Base-by-base conservation (phyloP, 2,329 filamentous ascomycete species). In the Falciphora oryzae region DNA sequence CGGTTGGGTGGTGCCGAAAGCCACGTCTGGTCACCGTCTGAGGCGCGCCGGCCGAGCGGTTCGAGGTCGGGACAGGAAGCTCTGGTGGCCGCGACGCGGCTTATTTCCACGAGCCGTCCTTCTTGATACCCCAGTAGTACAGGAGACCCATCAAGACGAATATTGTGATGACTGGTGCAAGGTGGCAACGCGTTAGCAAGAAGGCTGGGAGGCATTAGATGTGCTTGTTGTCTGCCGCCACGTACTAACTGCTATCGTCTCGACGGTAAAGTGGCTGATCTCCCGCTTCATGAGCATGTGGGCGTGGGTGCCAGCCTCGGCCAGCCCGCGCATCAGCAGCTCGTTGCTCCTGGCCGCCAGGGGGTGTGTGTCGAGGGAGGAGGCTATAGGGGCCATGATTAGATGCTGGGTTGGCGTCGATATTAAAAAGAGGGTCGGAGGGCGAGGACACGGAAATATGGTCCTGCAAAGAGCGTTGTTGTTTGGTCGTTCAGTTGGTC, bases 71-170 rank as follows among this genome's bases (percentile, higher is more conserved):
- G 18, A 22, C 22, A 50, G 6, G 18, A 18, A 16, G 38, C 38
- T 50, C 38, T 16, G 2, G 32, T 35, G 32, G 38, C 11, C 16
- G 38, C 38, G 38, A 6, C 32, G 38, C 44, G 18, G 13, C 44
- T 62, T 31, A 62, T 62, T 62, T 62, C 61, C 61, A 62, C 27
- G 61, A 44, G 27, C 61, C 61, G 7, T 62, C 61, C 38, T 62
- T 62, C 61, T 62, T 62, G 13, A 62, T 62, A 25, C 61, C 61
- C 61, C 61, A 62, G 28, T 62, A 62, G 14, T 32, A 62, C 16
- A 62, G 61, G 14, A 62, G 31, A 18, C 61, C 61, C 38, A 62
- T 56, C 25, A 62, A 14, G 18, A 62, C 44, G 16, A 32, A 31
- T 62, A 62, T 62, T 16, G 38, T 29, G 11, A 62, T 28, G 61